Evolutionary conservation across 169 alveolate genomes (phyloP).

Genomic region (Plasmodium berghei): DNA sequence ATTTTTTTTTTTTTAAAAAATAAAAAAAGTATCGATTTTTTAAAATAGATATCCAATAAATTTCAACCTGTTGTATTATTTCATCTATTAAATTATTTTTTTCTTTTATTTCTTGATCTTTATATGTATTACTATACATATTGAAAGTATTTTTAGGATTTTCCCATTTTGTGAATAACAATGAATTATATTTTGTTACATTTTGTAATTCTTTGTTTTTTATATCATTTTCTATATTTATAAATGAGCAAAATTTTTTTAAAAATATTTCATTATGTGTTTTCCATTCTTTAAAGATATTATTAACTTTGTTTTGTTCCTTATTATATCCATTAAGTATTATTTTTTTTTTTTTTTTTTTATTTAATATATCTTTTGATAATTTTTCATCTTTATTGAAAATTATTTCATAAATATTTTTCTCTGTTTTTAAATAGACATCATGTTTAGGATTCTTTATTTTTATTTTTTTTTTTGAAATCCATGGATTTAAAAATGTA

Average conservation of each 20-base stretch:
- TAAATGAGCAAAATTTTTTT: slow-evolving; percentile 21
- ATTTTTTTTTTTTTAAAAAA: slow-evolving; percentile 57
- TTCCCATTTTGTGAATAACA: too few species aligned
- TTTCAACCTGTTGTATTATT: slow-evolving; percentile 34
- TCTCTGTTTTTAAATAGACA: too few species aligned
- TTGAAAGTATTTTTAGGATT: not conserved
- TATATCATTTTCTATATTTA: slow-evolving; percentile 41
- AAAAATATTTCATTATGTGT: not conserved
- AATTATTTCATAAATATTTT: too few species aligned
- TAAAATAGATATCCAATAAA: slow-evolving; percentile 28
- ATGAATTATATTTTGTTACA: slow-evolving; percentile 1
- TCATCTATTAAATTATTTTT: slow-evolving; percentile 1
- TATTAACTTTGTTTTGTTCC: not conserved
- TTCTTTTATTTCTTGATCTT: not conserved
- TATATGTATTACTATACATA: not conserved
- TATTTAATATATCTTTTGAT: too few species aligned
- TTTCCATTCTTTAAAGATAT: not conserved
- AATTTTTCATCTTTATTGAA: too few species aligned
- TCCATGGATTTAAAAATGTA: too few species aligned
- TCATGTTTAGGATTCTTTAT: too few species aligned
- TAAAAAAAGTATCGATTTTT: slow-evolving; percentile 16
- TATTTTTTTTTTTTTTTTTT: slow-evolving; percentile 4
- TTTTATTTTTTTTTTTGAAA: too few species aligned
- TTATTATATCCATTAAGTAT: not conserved
- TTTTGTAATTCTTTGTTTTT: slow-evolving; percentile 16